Percentiles rank a stretch among this genome's conserved stretches.
Conservation (phyloP, 768 basidiomycete species). For the Serpula lacrymans region DNA sequence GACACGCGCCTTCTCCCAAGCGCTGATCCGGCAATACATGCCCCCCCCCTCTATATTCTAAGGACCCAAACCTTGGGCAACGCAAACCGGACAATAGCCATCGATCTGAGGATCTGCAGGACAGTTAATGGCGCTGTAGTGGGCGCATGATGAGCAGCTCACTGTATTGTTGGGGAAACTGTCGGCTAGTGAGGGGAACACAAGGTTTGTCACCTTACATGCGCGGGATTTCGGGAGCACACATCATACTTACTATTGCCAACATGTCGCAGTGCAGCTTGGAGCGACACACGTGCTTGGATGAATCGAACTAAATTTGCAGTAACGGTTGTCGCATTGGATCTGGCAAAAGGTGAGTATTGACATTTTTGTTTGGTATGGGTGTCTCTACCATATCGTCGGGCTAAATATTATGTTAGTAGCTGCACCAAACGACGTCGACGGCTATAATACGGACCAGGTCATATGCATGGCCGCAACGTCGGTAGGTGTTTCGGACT, state of each 20-base stretch:
- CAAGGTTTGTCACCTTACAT: slow-evolving; percentile 16
- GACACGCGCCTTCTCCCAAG: too few species aligned
- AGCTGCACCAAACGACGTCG: slow-evolving; percentile 9
- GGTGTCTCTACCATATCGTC: slow-evolving; percentile 47
- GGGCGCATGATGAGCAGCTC: slow-evolving; percentile 25
- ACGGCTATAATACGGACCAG: slow-evolving; percentile 36
- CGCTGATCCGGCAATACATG: too few species aligned
- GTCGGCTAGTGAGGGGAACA: slow-evolving; percentile 42
- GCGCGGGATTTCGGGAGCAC: too few species aligned
- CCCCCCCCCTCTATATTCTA: slow-evolving; percentile 5
- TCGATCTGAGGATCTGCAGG: slow-evolving; percentile 34
- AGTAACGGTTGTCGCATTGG: slow-evolving; percentile 58
- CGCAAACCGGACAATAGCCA: slow-evolving; percentile 30
- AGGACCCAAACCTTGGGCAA: slow-evolving; percentile 4
- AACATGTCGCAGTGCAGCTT: slow-evolving; percentile 59
- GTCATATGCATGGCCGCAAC: slow-evolving; percentile 53
- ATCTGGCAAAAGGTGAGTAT: slow-evolving; percentile 41
- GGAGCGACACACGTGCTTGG: slow-evolving; percentile 54
- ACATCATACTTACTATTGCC: slow-evolving; percentile 65
- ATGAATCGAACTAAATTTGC: slow-evolving; percentile 71
- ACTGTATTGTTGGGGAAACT: slow-evolving; percentile 72
- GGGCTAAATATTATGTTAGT: slow-evolving; percentile 37
- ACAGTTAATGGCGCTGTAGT: slow-evolving; percentile 6
- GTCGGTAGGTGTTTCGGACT: slow-evolving; percentile 59
- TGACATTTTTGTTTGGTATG: slow-evolving; percentile 8